Conservation (phyloP, 169 alveolate genomes). For the Nephromyces sp. region DNA sequence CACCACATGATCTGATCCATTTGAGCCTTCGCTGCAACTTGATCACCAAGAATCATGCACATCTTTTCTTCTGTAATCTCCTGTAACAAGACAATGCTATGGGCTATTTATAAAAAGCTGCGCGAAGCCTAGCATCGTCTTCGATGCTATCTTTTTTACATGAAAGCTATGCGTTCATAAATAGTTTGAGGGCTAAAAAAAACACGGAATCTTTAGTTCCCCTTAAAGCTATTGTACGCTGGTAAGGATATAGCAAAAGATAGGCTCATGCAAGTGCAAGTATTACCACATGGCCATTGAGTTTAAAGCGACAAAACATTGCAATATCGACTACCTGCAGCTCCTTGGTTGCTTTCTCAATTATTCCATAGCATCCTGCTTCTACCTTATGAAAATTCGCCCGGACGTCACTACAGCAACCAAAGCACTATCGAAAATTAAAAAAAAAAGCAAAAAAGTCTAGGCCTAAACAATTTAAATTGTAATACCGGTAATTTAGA, state of each 20-base stretch:
- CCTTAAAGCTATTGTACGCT: not conserved
- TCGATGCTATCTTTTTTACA: not conserved
- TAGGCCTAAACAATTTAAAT: no score
- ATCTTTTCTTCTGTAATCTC: conserved; percentile 52
- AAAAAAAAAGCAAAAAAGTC: no score
- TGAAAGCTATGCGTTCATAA: not conserved
- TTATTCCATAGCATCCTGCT: conserved; percentile 50
- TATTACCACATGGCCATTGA: no score
- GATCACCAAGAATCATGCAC: conserved; percentile 52
- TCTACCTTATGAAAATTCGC: conserved; percentile 53
- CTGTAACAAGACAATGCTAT: no score
- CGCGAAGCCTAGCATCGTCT: no score
- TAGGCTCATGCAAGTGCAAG: no score
- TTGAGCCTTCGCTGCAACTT: conserved; percentile 52
- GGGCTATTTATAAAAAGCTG: no score
- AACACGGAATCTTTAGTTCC: not conserved
- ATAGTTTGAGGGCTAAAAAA: not conserved
- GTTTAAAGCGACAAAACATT: no score
- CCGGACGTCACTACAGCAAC: conserved; percentile 37
- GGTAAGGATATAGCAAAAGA: not conserved
- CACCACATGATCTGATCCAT: conserved; percentile 57
- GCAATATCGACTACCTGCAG: conserved; percentile 31
- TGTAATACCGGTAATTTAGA: no score
- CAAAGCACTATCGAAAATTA: no score
- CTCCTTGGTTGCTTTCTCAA: conserved; percentile 56